A percentile compares a stretch with the other conserved stretches of the same genome.
phyloP scores from a whole-genome alignment of 2,329 filamentous ascomycete species.

The Mycosphaerelloides madeirae region DNA sequence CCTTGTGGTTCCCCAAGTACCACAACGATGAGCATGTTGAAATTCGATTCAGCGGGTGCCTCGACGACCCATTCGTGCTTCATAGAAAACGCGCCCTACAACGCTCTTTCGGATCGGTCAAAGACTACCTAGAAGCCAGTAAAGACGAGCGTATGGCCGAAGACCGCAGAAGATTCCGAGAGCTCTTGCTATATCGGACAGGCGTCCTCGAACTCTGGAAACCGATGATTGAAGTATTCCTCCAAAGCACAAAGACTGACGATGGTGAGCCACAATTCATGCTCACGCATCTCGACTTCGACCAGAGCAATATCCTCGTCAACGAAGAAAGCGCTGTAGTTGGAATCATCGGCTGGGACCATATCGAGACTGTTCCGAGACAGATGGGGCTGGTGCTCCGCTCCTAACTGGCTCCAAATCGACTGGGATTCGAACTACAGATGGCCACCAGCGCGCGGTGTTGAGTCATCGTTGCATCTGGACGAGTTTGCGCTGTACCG shows the following conservation, averaged over 20 bases:
- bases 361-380: conserved; percentile 14
- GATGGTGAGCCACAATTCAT: conserved; percentile 13
- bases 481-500: conserved; percentile 15
- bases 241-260: conserved; percentile 7
- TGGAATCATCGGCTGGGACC: conserved; percentile 21
- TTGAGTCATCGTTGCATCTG: conserved; percentile 5
- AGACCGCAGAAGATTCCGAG: conserved; percentile 3
- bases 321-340: conserved; percentile 9
- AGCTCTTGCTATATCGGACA: conserved; percentile 2
- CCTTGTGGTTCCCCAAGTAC: conserved; percentile 8
- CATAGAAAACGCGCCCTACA: conserved; percentile 8
- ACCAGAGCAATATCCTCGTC: conserved; percentile 17
- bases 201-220: conserved; percentile 13
- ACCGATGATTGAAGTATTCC: conserved; percentile 14
- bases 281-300: conserved; percentile 20
- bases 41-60: conserved; percentile 8
- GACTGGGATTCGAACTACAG: conserved; percentile 14
- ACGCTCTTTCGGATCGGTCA: conserved; percentile 7
- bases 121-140: conserved; percentile 8
- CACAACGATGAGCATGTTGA: conserved; percentile 1
- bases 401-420: conserved; percentile 14
- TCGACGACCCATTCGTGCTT: conserved; percentile 14
- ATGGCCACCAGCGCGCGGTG: conserved; percentile 9
- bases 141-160: conserved; percentile 9
- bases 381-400: conserved; percentile 14